These are phyloP conservation scores for Pseudogymnoascus destructans DNA, from an alignment of 2,329 filamentous ascomycete genomes.

Conservation along the genomic window DNA sequence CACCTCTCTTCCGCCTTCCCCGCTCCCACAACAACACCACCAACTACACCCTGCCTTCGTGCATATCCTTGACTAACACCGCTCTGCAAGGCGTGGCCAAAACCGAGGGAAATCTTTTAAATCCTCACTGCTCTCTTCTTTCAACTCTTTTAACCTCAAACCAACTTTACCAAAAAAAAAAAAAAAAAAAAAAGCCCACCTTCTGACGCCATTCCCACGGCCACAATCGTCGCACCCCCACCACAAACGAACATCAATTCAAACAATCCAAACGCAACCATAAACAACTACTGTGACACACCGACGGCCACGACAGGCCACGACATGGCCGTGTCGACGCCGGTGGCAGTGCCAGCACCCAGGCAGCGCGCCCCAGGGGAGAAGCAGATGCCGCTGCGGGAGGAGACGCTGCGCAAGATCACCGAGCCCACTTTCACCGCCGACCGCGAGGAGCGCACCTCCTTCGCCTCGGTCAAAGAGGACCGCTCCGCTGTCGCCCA, in stretches of 20 bases:
- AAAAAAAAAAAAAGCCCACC: background rate
- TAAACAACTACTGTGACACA: background rate
- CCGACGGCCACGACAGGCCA: background rate
- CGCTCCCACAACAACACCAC: background rate
- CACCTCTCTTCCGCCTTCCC: background rate
- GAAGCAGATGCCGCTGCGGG: background rate
- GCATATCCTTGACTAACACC: background rate
- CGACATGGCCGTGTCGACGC: background rate
- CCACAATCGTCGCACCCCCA: background rate
- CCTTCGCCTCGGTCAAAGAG: conserved; percentile 25
- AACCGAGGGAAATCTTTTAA: background rate
- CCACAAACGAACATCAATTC: background rate
- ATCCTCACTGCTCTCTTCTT: background rate
- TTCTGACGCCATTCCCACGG: background rate
- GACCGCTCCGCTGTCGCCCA: conserved; percentile 34
- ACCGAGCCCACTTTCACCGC: conserved; percentile 11
- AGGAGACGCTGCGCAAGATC: background rate
- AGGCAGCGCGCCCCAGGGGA: background rate
- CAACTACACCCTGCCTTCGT: background rate
- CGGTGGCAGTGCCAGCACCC: background rate
- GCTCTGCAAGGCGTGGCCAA: background rate
- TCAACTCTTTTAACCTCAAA: background rate
- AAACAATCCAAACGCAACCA: background rate
- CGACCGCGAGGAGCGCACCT: conserved; percentile 22
- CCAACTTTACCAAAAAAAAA: background rate